A percentile compares a stretch with the other conserved stretches of the same genome.
Evolutionary conservation across 73 alveolate genomes (phyloP).

Genomic region (Breviolum minutum): DNA sequence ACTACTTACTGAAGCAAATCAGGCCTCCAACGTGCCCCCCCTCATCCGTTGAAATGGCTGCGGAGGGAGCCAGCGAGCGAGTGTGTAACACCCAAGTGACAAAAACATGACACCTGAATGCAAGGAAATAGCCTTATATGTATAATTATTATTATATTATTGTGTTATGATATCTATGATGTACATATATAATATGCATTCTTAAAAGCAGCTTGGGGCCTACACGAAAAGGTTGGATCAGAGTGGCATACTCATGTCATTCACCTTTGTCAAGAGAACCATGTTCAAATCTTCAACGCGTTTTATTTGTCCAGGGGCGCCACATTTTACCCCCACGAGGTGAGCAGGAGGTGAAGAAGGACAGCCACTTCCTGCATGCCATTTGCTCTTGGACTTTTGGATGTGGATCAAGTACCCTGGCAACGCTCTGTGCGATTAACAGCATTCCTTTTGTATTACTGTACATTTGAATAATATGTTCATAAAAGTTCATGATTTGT

Average conservation of each 20-base stretch:
- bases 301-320: neutral
- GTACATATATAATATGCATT: too few species aligned
- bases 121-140: too few species aligned
- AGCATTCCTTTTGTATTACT: neutral
- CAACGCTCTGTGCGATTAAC: neutral
- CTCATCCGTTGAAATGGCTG: too few species aligned
- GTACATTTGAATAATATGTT: too few species aligned
- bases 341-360: conserved; percentile 83
- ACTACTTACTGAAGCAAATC: too few species aligned
- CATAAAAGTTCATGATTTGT: neutral
- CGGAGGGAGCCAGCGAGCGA: too few species aligned
- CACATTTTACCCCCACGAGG: neutral
- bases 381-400: conserved; percentile 94
- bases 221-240: neutral
- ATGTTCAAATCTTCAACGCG: neutral
- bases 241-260: neutral
- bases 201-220: neutral
- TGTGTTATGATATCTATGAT: too few species aligned
- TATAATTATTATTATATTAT: too few species aligned
- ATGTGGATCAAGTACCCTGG: conserved; percentile 67
- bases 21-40: too few species aligned
- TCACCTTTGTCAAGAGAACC: neutral
- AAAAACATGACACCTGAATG: too few species aligned
- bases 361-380: conserved; percentile 60
- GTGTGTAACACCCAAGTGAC: too few species aligned